Percentiles rank a stretch among this genome's conserved stretches.
phyloP scores from a whole-genome alignment of 2,329 filamentous ascomycete species.

The Juglanconis oblonga region DNA sequence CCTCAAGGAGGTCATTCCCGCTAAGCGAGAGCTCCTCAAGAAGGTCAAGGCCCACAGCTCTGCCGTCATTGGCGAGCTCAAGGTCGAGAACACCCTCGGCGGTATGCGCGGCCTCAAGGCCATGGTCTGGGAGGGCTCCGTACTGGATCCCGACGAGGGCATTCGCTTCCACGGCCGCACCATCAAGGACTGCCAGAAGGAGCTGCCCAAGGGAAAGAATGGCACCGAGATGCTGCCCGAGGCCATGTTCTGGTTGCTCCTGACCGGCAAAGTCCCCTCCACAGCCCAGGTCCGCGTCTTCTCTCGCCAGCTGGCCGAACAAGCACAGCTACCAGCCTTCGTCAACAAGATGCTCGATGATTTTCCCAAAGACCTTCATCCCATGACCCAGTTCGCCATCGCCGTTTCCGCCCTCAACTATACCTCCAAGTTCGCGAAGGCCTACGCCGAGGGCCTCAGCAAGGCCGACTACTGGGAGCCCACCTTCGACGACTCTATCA shows the following conservation, averaged over 20 bases:
- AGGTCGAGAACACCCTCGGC: conserved; percentile 89
- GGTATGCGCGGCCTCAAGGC: conserved; percentile 97
- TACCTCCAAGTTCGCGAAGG: conserved; percentile 88
- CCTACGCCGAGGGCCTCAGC: conserved; percentile 84
- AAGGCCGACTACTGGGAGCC: conserved; percentile 99
- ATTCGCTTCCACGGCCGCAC: conserved; percentile 97
- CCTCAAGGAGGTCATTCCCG: conserved; percentile 79
- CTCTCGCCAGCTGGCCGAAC: conserved; percentile 81
- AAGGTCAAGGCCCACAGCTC: conserved; percentile 83
- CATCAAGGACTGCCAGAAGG: conserved; percentile 95
- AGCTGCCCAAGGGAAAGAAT: conserved; percentile 86
- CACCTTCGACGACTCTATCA: conserved; percentile 93
- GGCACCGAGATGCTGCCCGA: conserved; percentile 98
- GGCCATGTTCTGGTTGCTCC: conserved; percentile 98
- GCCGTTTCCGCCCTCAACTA: conserved; percentile 95
- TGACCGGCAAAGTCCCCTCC: conserved; percentile 89
- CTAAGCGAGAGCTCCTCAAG: conserved; percentile 89
- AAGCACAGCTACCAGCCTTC: conserved; percentile 78
- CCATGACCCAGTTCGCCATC: conserved; percentile 97
- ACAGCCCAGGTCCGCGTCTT: conserved; percentile 77
- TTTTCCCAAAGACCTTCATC: conserved; percentile 87
- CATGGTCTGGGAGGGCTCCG: conserved; percentile 98
- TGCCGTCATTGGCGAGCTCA: conserved; percentile 87
- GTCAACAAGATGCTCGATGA: conserved; percentile 84
- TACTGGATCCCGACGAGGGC: conserved; percentile 93